These are phyloP conservation scores for Naganishia onofrii DNA, from an alignment of 768 basidiomycete genomes.

Conservation along the genomic window DNA sequence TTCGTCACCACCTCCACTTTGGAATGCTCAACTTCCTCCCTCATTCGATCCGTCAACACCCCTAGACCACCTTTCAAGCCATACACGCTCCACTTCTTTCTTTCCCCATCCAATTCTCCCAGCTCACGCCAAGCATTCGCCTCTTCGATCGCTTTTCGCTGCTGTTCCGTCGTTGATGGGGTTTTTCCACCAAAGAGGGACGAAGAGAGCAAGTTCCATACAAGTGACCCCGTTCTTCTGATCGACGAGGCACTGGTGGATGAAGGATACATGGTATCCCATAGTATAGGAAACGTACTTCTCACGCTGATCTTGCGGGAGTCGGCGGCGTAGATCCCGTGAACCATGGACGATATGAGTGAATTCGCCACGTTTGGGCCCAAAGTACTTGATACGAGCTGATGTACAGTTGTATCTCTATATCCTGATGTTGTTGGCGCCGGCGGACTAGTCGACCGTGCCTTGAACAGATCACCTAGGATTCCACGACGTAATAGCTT, in stretches of 20 bases:
- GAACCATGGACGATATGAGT: slow-evolving; percentile 76
- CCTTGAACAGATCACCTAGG: slow-evolving; percentile 61
- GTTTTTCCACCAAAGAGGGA: background rate
- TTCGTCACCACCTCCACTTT: slow-evolving; percentile 64
- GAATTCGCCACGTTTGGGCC: slow-evolving; percentile 68
- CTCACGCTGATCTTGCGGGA: slow-evolving; percentile 70
- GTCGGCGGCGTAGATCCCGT: slow-evolving; percentile 91
- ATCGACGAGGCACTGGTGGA: background rate
- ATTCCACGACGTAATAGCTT: slow-evolving; percentile 59
- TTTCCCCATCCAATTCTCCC: slow-evolving; percentile 67
- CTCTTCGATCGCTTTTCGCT: slow-evolving; percentile 45
- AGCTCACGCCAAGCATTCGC: slow-evolving; percentile 63
- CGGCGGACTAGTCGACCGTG: slow-evolving; percentile 28
- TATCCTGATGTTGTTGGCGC: background rate
- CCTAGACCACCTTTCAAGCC: slow-evolving; percentile 76
- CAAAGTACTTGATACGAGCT: slow-evolving; percentile 71
- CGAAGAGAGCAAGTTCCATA: slow-evolving; percentile 57
- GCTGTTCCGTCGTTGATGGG: background rate
- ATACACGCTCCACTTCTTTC: slow-evolving; percentile 74
- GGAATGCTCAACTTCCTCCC: slow-evolving; percentile 55
- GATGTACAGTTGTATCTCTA: slow-evolving; percentile 75
- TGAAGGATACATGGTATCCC: slow-evolving; percentile 60
- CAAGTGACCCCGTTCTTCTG: slow-evolving; percentile 65
- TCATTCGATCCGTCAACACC: slow-evolving; percentile 63
- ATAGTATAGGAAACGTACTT: slow-evolving; percentile 72